Percentiles rank a stretch among this genome's conserved stretches.
Evolutionary conservation across 78 protist species (phyloP).

Genomic region (Dictyostelium brefeldianum): DNA sequence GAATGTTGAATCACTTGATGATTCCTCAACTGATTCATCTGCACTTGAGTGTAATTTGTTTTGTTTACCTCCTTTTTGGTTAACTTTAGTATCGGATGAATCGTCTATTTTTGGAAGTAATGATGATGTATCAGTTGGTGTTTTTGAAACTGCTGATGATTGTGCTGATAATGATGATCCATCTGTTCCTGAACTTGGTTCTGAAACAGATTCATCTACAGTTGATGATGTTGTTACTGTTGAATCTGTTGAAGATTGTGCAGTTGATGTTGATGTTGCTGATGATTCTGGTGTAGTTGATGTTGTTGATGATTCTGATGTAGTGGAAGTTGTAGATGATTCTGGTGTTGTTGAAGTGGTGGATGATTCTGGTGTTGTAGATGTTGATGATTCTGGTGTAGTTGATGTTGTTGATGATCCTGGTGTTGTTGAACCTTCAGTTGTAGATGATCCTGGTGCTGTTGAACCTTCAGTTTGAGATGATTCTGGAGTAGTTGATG

Average conservation of each 20-base stretch:
- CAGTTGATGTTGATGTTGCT: background rate
- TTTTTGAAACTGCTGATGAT: background rate
- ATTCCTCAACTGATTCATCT: background rate
- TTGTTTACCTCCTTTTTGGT: background rate
- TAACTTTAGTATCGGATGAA: background rate
- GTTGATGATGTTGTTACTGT: background rate
- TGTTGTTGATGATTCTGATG: background rate
- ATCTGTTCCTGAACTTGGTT: too few species aligned
- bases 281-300: background rate
- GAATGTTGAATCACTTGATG: background rate
- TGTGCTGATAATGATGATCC: background rate
- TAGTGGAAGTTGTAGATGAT: background rate
- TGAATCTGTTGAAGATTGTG: background rate
- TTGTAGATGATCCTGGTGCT: background rate
- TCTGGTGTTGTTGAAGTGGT: background rate
- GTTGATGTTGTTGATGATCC: background rate
- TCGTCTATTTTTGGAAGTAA: background rate
- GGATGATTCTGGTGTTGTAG: background rate
- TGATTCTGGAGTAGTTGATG: background rate
- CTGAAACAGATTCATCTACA: background rate
- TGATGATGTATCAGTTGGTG: background rate
- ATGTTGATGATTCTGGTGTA: background rate
- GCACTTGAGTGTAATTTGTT: conserved; percentile 14
- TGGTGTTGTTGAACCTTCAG: background rate
- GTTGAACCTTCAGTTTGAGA: background rate